phyloP scores from a whole-genome alignment of 1,139 yeast genomes.

The Debaryomyces sp. region DNA sequence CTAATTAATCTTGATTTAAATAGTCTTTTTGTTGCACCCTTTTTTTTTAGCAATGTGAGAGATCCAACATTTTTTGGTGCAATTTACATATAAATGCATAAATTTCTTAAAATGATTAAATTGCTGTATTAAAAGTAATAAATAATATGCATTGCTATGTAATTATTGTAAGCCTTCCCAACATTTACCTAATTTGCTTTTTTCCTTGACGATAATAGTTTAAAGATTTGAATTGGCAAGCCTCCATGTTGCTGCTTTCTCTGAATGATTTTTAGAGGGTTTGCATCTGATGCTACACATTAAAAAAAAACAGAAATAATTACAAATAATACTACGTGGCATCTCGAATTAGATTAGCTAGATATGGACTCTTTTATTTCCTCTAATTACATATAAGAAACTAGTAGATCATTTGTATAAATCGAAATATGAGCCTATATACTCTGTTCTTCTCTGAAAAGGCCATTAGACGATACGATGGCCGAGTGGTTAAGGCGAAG shows the following conservation, averaged over 20 bases:
- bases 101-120: neutral
- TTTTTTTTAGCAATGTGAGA: neutral
- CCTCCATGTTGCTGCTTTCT: neutral
- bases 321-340: neutral
- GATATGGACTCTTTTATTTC: neutral
- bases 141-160: neutral
- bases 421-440: neutral
- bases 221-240: neutral
- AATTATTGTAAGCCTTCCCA: neutral
- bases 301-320: neutral
- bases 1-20: neutral
- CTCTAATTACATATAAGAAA: no score
- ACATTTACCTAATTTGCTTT: neutral
- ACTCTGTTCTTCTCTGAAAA: neutral
- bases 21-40: neutral
- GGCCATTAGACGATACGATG: slow-evolving; percentile 39
- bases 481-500: slow-evolving; percentile 61
- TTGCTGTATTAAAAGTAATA: neutral
- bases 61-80: neutral
- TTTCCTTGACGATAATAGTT: neutral
- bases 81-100: neutral
- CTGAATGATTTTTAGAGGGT: neutral
- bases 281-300: neutral
- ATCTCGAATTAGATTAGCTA: neutral
- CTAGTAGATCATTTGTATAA: neutral